Base-by-base conservation (phyloP, 768 basidiomycete species). In the Lentinula edodes region DNA sequence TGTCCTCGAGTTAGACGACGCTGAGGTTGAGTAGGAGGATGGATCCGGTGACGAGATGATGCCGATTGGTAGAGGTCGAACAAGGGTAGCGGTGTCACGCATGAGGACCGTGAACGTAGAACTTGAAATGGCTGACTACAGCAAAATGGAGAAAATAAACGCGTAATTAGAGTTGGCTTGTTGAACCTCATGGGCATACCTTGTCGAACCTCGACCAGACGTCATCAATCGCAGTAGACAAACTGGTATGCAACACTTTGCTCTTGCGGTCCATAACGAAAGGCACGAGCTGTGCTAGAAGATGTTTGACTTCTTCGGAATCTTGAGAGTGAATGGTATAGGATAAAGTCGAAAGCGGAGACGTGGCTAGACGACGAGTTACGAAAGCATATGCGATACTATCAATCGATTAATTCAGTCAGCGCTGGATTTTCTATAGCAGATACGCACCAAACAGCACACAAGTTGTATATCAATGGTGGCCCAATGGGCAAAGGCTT, bases 361-460 rank as follows among this genome's bases (percentile, higher is more conserved):
- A 87, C 16, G 77, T 71, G 13, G 81, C 80, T 23, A 92, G 73
- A 66, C 81, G 81, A 9, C 90, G 87, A 43, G 85, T 85, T 15
- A 76, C 74, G 66, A 86, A 91, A 2, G 83, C 77, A 68, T 93
- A 94, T 8, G 86, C 80, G 54, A 92, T 73, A 58, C 91, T 92
- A 60, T 46, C 42, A n/a, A 36, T 45, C 48, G 52, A 7, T 54
- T 7, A 28, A 2, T 35, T 20, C 32, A 18, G 10, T 10, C 12
- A 35, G 1, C 7, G 1, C 4, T 38, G 18, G 23, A 23, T 23
- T 6, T 15, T 52, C 7, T 62, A 61, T 13, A 53, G 9, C 43
- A 10, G n/a, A 23, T 15, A 78, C 90, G 50, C 68, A 93, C 92
- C 82, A 79, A 28, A 91, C 71, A 7, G 85, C 84, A 42, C 80